Conservation (phyloP, 2,329 filamentous ascomycete genomes). For the Chrysosporium queenslandicum region DNA sequence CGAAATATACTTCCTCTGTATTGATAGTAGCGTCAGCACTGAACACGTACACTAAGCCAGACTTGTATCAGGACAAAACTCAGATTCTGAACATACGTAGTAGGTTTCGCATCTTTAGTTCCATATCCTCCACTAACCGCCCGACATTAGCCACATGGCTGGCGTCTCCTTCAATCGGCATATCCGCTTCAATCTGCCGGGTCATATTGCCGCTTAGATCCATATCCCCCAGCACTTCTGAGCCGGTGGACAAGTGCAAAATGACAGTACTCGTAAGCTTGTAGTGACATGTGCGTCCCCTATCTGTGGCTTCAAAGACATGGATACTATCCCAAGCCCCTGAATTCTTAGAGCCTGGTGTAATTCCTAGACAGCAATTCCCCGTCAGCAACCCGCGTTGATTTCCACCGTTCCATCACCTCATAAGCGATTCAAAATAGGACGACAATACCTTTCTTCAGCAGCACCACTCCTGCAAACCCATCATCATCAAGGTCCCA, state of each 20-base stretch:
- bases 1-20: slow-evolving; percentile 90
- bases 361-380: slow-evolving; percentile 44
- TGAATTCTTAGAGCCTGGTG: slow-evolving; percentile 56
- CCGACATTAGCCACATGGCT: slow-evolving; percentile 95
- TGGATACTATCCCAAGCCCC: slow-evolving; percentile 98
- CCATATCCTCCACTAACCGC: slow-evolving; percentile 94
- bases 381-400: not conserved
- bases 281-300: slow-evolving; percentile 86
- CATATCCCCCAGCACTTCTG: slow-evolving; percentile 64
- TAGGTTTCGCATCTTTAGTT: slow-evolving; percentile 97
- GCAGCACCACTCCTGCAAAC: slow-evolving; percentile 85
- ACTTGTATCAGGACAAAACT: not conserved
- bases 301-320: slow-evolving; percentile 93
- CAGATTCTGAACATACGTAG: slow-evolving; percentile 45
- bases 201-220: slow-evolving; percentile 98
- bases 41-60: not conserved
- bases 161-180: slow-evolving; percentile 79
- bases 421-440: not conserved
- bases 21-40: not conserved
- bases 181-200: slow-evolving; percentile 83
- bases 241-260: slow-evolving; percentile 65
- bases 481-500: slow-evolving; percentile 98
- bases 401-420: not conserved
- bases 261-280: slow-evolving; percentile 97
- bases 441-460: slow-evolving; percentile 73